phyloP scores from a whole-genome alignment of 208 protist genomes.

The Leishmania amazonensis region DNA sequence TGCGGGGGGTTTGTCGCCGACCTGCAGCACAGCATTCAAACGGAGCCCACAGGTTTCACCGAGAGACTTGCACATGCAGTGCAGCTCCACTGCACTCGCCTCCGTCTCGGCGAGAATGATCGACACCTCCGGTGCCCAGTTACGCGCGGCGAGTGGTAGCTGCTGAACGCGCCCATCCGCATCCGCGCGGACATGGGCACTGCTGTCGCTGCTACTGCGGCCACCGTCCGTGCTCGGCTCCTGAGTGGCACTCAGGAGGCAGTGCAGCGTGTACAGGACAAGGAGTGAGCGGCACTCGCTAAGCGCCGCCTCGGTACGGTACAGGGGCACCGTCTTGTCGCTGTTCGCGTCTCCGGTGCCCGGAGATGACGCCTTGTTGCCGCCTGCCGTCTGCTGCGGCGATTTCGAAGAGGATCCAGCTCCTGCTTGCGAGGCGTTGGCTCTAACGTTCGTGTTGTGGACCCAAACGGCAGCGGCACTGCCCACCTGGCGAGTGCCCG shows the following conservation, averaged over 20 bases:
- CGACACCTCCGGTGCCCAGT: slow-evolving; percentile 40
- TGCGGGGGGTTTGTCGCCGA: slow-evolving; percentile 10
- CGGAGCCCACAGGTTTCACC: slow-evolving; percentile 12
- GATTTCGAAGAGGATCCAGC: not conserved
- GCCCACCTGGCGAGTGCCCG: slow-evolving; percentile 30
- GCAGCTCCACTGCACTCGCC: slow-evolving; percentile 27
- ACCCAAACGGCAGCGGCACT: slow-evolving; percentile 49
- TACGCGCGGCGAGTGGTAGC: slow-evolving; percentile 9
- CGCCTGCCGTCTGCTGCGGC: not conserved
- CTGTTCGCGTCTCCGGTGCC: not conserved
- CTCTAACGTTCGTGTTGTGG: slow-evolving; percentile 20
- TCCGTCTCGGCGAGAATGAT: slow-evolving; percentile 42
- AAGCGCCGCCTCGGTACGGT: slow-evolving; percentile 30
- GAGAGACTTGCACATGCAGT: slow-evolving; percentile 14
- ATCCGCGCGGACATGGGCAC: not conserved
- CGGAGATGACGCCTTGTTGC: not conserved
- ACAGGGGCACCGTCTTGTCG: slow-evolving; percentile 24
- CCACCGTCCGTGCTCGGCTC: not conserved
- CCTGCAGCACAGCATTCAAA: not conserved
- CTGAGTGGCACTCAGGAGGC: slow-evolving; percentile 35
- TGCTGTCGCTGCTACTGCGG: not conserved
- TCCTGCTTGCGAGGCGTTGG: not conserved
- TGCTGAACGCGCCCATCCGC: slow-evolving; percentile 23
- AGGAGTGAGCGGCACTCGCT: slow-evolving; percentile 50
- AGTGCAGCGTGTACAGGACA: slow-evolving; percentile 59